Conservation (phyloP, 306 rosid genomes). For the Prunus padus region DNA sequence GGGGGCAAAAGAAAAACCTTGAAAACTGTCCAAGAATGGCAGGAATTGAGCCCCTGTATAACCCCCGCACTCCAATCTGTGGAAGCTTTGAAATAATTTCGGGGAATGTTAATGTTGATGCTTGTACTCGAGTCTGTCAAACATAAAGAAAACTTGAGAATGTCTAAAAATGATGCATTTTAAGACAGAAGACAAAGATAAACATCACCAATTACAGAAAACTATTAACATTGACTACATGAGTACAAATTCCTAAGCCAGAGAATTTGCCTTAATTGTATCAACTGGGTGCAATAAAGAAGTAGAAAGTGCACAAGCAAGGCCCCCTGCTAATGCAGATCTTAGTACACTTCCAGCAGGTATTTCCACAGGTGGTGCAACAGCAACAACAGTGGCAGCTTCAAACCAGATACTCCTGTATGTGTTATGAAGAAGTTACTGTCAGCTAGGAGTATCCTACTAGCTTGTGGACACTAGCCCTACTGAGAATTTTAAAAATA, state of each 20-base stretch:
- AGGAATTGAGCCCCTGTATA: conserved; percentile 95
- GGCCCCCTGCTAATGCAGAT: conserved; percentile 99
- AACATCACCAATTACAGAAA: conserved; percentile 10
- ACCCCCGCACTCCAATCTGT: conserved; percentile 75
- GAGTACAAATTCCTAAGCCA: conserved; percentile 4
- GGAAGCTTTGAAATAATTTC: conserved; percentile 98
- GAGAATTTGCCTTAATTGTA: conserved; percentile 74
- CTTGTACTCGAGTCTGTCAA: conserved; percentile 91
- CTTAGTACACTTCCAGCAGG: conserved; percentile 94
- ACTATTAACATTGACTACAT: neutral
- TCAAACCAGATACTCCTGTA: conserved; percentile 99
- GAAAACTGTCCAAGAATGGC: conserved; percentile 99
- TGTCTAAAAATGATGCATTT: conserved; percentile 2
- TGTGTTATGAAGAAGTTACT: conserved; percentile 25
- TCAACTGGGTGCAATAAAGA: conserved; percentile 91
- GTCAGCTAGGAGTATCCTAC: conserved; percentile 18
- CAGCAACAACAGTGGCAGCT: conserved; percentile 99
- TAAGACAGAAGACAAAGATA: conserved; percentile 18
- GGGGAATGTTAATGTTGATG: conserved; percentile 82
- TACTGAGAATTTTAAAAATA: conserved; percentile 1
- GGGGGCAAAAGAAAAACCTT: conserved; percentile 50
- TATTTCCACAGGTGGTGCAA: conserved; percentile 87
- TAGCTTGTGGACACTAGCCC: conserved; percentile 1
- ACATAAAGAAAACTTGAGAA: conserved; percentile 28
- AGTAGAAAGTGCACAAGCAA: conserved; percentile 92